A percentile compares a stretch with the other conserved stretches of the same genome.
Conservation (phyloP, 352 stramenopile genomes). For the Blastocystis sp. region DNA sequence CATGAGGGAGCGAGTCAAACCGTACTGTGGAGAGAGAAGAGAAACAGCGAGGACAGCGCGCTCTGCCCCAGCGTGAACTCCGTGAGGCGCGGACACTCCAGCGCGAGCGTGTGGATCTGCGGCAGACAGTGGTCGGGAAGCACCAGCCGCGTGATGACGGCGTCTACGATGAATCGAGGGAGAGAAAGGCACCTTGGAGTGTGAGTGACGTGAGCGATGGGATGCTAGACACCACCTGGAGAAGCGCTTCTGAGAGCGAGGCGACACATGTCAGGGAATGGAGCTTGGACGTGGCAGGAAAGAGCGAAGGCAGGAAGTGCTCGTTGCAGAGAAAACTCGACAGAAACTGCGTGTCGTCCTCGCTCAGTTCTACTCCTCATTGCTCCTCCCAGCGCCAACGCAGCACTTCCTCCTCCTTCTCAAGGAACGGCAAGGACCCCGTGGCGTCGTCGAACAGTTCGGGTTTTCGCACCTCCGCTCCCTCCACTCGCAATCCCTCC, state of each 20-base stretch:
- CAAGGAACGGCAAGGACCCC: conserved; percentile 26
- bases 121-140: background rate
- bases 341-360: background rate
- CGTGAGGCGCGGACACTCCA: background rate
- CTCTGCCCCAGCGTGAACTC: background rate
- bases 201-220: conserved; percentile 29
- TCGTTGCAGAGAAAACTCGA: conserved; percentile 13
- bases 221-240: conserved; percentile 22
- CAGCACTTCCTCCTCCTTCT: background rate
- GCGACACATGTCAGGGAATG: background rate
- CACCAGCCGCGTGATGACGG: background rate
- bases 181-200: background rate
- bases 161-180: conserved; percentile 4
- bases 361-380: conserved; percentile 5
- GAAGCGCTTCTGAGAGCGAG: background rate
- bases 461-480: no score
- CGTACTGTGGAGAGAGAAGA: conserved; percentile 7
- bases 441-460: conserved; percentile 31
- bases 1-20: background rate
- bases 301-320: conserved; percentile 1
- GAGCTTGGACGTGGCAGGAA: background rate
- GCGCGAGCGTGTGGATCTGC: background rate
- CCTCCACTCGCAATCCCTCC: no score
- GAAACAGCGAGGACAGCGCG: conserved; percentile 1
- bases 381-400: background rate